These are phyloP conservation scores for Rubia yunnanensis DNA, from an alignment of 257 asterid genomes.

Conservation along the genomic window DNA sequence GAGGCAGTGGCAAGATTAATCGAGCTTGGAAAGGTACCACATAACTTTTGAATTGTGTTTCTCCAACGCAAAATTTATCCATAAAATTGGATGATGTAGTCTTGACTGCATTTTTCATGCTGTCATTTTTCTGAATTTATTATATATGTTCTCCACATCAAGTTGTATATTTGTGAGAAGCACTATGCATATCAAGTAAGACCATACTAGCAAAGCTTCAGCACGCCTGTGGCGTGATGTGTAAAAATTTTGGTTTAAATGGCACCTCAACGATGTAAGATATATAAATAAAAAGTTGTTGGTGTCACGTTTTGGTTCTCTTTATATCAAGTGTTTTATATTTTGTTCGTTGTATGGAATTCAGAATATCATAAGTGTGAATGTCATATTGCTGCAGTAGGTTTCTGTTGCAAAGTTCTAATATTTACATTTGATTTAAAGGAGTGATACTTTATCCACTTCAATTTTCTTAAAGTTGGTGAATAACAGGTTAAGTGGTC, in stretches of 20 bases:
- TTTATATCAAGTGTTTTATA: not conserved
- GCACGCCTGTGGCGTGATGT: not conserved
- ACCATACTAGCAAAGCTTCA: not conserved
- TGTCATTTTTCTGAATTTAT: not conserved
- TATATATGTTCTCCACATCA: not conserved
- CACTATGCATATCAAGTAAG: not conserved
- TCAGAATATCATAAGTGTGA: not conserved
- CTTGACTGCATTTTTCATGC: not conserved
- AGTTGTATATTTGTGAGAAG: not conserved
- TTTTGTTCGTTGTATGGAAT: not conserved
- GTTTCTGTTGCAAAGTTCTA: not conserved
- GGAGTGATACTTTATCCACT: not conserved
- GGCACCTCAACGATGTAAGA: not conserved
- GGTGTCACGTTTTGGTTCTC: not conserved
- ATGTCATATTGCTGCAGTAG: not conserved
- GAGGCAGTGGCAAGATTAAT: slow-evolving; percentile 74
- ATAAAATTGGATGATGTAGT: not conserved
- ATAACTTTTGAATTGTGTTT: slow-evolving; percentile 8
- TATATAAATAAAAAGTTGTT: not conserved
- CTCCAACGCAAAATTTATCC: not conserved
- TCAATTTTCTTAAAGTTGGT: not conserved
- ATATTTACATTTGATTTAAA: not conserved
- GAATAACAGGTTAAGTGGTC: not conserved
- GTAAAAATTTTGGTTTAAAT: not conserved
- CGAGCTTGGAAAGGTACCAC: slow-evolving; percentile 75